Conservation (phyloP, 805 yeast species). For the Lipomyces yamanashiensis region DNA sequence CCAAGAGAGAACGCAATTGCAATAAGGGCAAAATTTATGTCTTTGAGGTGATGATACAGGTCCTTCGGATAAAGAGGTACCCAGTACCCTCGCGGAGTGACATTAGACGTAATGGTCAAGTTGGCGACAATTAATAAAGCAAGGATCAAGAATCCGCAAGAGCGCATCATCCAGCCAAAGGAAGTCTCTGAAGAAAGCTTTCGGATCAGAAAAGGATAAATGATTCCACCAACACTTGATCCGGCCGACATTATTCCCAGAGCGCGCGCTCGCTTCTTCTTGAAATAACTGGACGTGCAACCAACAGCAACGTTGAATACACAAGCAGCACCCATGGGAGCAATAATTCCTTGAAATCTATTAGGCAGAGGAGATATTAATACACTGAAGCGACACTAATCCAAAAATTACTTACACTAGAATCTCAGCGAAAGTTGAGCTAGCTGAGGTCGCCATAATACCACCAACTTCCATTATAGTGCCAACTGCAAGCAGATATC, state of each 20-base stretch:
- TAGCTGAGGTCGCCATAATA: slow-evolving; percentile 45
- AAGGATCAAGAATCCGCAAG: slow-evolving; percentile 53
- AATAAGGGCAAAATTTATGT: slow-evolving; percentile 23
- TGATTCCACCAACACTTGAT: slow-evolving; percentile 57
- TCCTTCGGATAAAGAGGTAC: slow-evolving; percentile 28
- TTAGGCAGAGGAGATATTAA: slow-evolving; percentile 49
- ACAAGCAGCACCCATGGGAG: slow-evolving; percentile 29
- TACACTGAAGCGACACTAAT: slow-evolving; percentile 50
- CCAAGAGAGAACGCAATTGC: slow-evolving; percentile 28
- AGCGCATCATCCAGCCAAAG: slow-evolving; percentile 59
- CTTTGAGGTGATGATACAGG: slow-evolving; percentile 21
- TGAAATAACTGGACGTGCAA: slow-evolving; percentile 47
- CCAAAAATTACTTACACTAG: slow-evolving; percentile 51
- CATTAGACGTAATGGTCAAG: slow-evolving; percentile 36
- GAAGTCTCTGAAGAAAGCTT: slow-evolving; percentile 52
- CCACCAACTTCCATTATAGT: slow-evolving; percentile 40
- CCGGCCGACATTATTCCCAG: slow-evolving; percentile 56
- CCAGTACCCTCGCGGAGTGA: slow-evolving; percentile 27
- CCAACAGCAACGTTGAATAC: slow-evolving; percentile 31
- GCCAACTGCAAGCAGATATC: slow-evolving; percentile 35
- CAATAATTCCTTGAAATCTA: slow-evolving; percentile 46
- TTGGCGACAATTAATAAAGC: slow-evolving; percentile 41
- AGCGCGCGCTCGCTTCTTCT: slow-evolving; percentile 52
- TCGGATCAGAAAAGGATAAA: slow-evolving; percentile 56
- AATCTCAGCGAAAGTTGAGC: slow-evolving; percentile 55